A percentile compares a stretch with the other conserved stretches of the same genome.
These are phyloP conservation scores for Trypanosoma cruzi DNA, from an alignment of 208 protist species.

Conservation along the genomic window DNA sequence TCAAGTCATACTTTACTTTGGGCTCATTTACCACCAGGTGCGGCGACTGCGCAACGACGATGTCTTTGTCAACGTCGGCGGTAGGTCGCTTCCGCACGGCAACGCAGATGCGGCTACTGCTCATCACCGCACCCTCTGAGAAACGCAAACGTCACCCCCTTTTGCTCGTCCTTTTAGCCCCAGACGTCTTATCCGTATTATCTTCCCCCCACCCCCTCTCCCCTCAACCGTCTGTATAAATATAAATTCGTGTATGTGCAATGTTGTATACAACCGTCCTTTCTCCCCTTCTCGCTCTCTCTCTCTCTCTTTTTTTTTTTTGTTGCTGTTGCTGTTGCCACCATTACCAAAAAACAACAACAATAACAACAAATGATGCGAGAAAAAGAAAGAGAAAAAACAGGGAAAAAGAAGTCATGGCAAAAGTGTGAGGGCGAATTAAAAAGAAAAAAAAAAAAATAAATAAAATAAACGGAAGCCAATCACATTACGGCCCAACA, in stretches of 20 bases:
- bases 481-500: no score
- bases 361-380: background rate
- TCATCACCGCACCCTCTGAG: conserved; percentile 25
- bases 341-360: background rate
- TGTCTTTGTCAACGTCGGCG: conserved; percentile 69
- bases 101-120: conserved; percentile 86
- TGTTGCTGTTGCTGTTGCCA: background rate
- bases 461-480: no score
- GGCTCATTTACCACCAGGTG: conserved; percentile 90
- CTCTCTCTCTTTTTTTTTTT: background rate
- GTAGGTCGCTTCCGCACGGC: conserved; percentile 92
- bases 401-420: background rate
- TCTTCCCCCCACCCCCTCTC: no score
- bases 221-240: no score
- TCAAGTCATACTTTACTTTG: conserved; percentile 96
- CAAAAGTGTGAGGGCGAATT: background rate
- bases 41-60: conserved; percentile 80
- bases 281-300: no score
- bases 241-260: no score
- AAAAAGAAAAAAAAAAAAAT: conserved; percentile 17
- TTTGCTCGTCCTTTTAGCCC: no score
- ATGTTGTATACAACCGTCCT: no score
- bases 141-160: background rate
- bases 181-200: no score
- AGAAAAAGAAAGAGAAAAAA: background rate